phyloP scores from a whole-genome alignment of 202 grass and related monocot genomes.

The Musa balbisiana region DNA sequence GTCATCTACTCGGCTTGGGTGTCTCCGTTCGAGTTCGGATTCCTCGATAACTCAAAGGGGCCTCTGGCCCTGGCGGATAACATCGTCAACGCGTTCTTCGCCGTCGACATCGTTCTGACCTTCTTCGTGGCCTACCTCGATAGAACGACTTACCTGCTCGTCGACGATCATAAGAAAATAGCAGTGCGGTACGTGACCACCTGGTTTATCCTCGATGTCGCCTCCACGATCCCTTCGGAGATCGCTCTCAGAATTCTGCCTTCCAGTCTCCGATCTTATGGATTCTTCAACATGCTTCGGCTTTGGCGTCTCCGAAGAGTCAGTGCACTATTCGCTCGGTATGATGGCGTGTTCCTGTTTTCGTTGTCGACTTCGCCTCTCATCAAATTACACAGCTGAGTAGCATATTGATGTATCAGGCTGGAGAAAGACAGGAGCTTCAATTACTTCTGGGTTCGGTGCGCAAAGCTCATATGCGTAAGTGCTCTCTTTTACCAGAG shows the following conservation, averaged over 20 bases:
- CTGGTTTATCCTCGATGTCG: constrained; percentile 83
- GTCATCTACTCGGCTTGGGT: constrained; percentile 91
- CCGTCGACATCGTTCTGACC: constrained; percentile 73
- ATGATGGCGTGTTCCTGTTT: not conserved
- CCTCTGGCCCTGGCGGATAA: constrained; percentile 46
- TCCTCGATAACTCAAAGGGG: constrained; percentile 44
- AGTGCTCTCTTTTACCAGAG: constrained; percentile 17
- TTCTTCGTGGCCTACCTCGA: constrained; percentile 95
- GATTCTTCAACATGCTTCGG: constrained; percentile 96
- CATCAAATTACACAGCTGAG: too few species aligned
- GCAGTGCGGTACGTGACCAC: constrained; percentile 57
- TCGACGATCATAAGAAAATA: constrained; percentile 57
- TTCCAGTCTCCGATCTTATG: constrained; percentile 42
- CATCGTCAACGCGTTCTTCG: constrained; percentile 70
- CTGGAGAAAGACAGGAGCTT: constrained; percentile 89
- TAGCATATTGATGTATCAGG: constrained; percentile 19
- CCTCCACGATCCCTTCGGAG: constrained; percentile 72
- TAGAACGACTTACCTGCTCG: constrained; percentile 51
- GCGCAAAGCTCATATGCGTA: constrained; percentile 87
- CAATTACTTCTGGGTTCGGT: constrained; percentile 95
- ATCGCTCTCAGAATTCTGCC: constrained; percentile 52
- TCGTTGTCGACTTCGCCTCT: too few species aligned
- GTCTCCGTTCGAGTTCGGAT: constrained; percentile 94
- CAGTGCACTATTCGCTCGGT: constrained; percentile 86
- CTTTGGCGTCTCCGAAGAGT: constrained; percentile 93